Conservation (phyloP, 345 rosid species). For the Cardamine occulta region DNA sequence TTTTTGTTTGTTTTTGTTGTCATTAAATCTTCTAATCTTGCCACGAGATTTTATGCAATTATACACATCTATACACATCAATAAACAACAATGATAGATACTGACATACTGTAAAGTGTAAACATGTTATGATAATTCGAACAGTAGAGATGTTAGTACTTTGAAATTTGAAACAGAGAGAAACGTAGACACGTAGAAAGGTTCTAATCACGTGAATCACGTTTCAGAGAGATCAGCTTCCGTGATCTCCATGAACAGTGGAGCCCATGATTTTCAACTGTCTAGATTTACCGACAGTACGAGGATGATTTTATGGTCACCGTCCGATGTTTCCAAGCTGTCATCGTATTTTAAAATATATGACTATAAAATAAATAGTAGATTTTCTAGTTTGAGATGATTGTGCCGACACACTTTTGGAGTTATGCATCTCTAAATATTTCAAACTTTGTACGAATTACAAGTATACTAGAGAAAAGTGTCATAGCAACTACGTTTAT, state of each 20-base stretch:
- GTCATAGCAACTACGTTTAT: constrained; percentile 27
- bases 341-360: constrained; percentile 16
- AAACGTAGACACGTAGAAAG: constrained; percentile 6
- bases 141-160: constrained; percentile 8
- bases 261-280: constrained; percentile 37
- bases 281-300: constrained; percentile 41
- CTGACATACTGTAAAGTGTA: too few species aligned
- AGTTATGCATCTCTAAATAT: not conserved
- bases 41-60: not conserved
- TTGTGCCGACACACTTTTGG: constrained; percentile 46
- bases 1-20: too few species aligned
- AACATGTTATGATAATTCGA: not conserved
- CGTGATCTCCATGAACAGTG: constrained; percentile 30
- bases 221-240: constrained; percentile 37
- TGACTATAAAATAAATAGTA: not conserved
- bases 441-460: constrained; percentile 1
- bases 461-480: constrained; percentile 1
- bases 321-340: constrained; percentile 52
- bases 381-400: constrained; percentile 31
- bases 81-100: not conserved
- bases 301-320: constrained; percentile 45
- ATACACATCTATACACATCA: not conserved
- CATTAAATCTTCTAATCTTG: not conserved
- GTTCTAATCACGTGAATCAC: constrained; percentile 39
- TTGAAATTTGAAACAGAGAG: not conserved